Evolutionary conservation across 441 rosid genomes (phyloP).

Genomic region (Erodium chrysanthum): DNA sequence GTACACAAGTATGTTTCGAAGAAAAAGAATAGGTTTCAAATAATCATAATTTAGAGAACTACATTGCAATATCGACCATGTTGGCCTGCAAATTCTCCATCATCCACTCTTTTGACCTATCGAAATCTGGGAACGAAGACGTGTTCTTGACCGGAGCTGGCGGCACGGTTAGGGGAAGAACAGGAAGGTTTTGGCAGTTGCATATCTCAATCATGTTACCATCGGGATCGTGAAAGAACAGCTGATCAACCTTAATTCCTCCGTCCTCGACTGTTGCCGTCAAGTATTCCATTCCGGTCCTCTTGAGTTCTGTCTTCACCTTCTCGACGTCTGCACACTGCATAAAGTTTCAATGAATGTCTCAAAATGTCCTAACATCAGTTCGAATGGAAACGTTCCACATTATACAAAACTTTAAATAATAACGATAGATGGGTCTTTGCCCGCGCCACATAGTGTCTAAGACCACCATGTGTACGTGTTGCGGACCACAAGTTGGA

Average conservation of each 20-base stretch:
- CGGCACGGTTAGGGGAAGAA: background rate
- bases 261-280: background rate
- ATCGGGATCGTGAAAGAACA: background rate
- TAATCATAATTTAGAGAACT: background rate
- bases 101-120: background rate
- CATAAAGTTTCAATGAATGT: too few species aligned
- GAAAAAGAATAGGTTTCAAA: background rate
- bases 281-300: background rate
- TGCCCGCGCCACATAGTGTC: too few species aligned
- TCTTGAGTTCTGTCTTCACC: background rate
- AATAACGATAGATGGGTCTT: too few species aligned
- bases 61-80: background rate
- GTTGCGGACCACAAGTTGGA: too few species aligned
- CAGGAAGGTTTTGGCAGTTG: background rate
- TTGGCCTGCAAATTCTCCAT: background rate
- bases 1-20: too few species aligned
- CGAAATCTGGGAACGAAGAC: background rate
- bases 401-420: too few species aligned
- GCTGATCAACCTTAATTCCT: background rate
- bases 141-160: background rate
- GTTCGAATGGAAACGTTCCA: too few species aligned
- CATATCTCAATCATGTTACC: conserved; percentile 3
- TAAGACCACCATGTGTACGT: too few species aligned
- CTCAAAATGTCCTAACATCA: too few species aligned
- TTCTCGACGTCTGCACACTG: background rate